Evolutionary conservation across 2,329 filamentous ascomycete genomes (phyloP).

Genomic region (Diaporthe ampelina): DNA sequence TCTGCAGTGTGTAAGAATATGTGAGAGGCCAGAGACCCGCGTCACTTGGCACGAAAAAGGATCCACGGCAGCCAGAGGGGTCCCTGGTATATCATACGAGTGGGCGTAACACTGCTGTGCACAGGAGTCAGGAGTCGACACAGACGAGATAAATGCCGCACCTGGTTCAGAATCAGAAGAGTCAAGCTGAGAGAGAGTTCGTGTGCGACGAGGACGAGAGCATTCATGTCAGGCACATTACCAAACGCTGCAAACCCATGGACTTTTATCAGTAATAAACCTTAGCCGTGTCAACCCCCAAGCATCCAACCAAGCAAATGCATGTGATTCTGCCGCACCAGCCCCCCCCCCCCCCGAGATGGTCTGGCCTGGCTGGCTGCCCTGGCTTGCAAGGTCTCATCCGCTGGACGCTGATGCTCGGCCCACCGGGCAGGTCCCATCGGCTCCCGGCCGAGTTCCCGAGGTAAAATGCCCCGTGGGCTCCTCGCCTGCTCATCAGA

Average conservation of each 20-base stretch:
- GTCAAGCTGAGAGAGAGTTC: background rate
- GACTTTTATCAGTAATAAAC: constrained; percentile 11
- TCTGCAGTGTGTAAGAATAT: constrained; percentile 2
- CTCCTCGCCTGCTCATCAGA: background rate
- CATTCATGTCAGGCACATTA: background rate
- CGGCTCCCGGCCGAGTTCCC: constrained; percentile 24
- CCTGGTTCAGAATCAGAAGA: background rate
- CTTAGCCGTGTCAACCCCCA: background rate
- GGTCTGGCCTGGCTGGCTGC: background rate
- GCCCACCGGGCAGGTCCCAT: constrained; percentile 13
- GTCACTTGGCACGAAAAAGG: constrained; percentile 26
- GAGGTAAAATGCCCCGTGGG: constrained; percentile 26
- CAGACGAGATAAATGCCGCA: constrained; percentile 27
- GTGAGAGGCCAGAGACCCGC: constrained; percentile 16
- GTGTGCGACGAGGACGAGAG: background rate
- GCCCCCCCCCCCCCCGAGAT: background rate
- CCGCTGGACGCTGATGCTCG: background rate
- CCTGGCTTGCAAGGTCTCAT: background rate
- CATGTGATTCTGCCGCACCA: constrained; percentile 31
- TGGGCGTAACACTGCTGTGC: background rate
- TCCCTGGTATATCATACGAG: constrained; percentile 21
- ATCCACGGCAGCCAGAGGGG: constrained; percentile 24
- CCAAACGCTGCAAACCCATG: background rate
- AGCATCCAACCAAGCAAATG: background rate
- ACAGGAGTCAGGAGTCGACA: constrained; percentile 27